phyloP scores from a whole-genome alignment of 805 yeast species.

The Candida montana region DNA sequence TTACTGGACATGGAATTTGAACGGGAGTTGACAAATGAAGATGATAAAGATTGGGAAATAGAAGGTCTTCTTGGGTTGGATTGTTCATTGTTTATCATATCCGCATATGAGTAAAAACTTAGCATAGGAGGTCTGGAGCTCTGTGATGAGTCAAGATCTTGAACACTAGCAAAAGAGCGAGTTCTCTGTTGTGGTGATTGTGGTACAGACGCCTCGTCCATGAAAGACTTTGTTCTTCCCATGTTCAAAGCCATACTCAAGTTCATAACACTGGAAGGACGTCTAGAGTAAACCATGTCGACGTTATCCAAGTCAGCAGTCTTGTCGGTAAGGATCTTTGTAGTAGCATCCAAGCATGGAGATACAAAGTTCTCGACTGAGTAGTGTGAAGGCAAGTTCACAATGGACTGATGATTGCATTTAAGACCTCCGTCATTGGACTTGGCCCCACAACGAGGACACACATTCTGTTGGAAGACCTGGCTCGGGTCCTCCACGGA shows the following conservation, averaged over 20 bases:
- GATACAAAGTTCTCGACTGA: slow-evolving; percentile 65
- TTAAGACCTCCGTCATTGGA: slow-evolving; percentile 14
- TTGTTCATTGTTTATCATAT: slow-evolving; percentile 62
- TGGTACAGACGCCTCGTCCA: slow-evolving; percentile 12
- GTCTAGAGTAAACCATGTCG: slow-evolving; percentile 62
- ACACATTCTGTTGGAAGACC: slow-evolving; percentile 21
- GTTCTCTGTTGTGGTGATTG: slow-evolving; percentile 19
- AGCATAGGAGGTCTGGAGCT: slow-evolving; percentile 23
- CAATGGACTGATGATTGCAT: slow-evolving; percentile 27
- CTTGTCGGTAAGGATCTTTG: slow-evolving; percentile 52
- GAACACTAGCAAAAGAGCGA: slow-evolving; percentile 21
- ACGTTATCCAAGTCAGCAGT: slow-evolving; percentile 59
- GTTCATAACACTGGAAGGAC: slow-evolving; percentile 51
- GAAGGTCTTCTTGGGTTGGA: slow-evolving; percentile 56
- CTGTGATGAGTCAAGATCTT: slow-evolving; percentile 18
- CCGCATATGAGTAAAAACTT: slow-evolving; percentile 73
- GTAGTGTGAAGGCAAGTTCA: slow-evolving; percentile 33
- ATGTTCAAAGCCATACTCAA: slow-evolving; percentile 21
- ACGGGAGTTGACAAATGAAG: slow-evolving; percentile 25
- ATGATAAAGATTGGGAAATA: slow-evolving; percentile 36
- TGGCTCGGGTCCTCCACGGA: slow-evolving; percentile 54
- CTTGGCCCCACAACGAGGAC: slow-evolving; percentile 25
- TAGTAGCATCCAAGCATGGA: slow-evolving; percentile 77
- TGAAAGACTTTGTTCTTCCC: slow-evolving; percentile 28
- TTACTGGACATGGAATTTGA: slow-evolving; percentile 13